Base-by-base conservation (phyloP, 2,329 filamentous ascomycete species). In the Epichloe coenophiala region DNA sequence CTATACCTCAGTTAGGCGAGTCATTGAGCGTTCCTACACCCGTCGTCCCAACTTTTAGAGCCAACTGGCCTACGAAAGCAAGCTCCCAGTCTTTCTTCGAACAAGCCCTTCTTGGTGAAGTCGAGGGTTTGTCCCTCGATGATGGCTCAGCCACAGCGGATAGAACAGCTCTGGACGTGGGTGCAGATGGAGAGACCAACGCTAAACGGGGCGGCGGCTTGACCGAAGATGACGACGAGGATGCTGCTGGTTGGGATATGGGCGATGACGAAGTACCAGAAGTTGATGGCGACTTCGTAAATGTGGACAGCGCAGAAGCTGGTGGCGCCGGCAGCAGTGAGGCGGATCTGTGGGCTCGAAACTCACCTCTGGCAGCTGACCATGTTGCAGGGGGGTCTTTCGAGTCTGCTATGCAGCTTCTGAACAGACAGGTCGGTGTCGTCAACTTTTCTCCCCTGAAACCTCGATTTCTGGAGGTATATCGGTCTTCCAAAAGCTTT, bases 351-450 rank as follows among this genome's bases (percentile, higher is more conserved):
- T 98, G 93, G 93, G 86, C 89, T 56, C 86, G 91, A 56, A 96
- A 97, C 71, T 97, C 91, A 17, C 91, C 91, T 19, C 72, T 97
- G 57, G 91, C 93, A 7, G 91, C 90, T 19, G 93, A 98, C 63
- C 93, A 97, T 62, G 83, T 94, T 56, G 93, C 93, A 48, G 90
- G 86, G 52, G 52, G 93, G 93, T 96, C 90, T 4, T 97, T 96
- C 57, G 93, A 97, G 63, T 88, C 88, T 27, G 93, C 93, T 6
- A 97, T 98, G 93, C 91, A 97, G 65, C 78, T 97, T 2, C 78
- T 98, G 46, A 97, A 95, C 71, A 81, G 93, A 58, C 93, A 98
- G 71, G 83, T 97, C 38, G 93, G 90, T 51, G 93, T 91, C 11
- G 90, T 97, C 53, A 86, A 91, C 69, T 97, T 98, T 64, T 81